Conservation (phyloP, 1,284 basidiomycete species). For the Cutaneotrichosporon daszewskae region DNA sequence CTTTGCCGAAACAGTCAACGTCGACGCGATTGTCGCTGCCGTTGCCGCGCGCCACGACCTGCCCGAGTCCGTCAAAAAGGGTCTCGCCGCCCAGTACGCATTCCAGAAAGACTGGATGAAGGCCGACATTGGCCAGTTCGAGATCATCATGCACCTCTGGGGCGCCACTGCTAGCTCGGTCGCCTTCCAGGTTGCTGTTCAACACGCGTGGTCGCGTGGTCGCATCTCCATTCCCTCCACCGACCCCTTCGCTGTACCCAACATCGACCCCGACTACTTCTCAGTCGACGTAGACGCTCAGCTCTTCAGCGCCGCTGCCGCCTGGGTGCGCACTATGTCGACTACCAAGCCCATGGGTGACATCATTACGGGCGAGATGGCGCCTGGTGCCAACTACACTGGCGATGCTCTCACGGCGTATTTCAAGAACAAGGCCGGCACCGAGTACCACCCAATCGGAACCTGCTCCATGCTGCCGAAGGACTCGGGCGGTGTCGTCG, state of each 20-base stretch:
- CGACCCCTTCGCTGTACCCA: constrained; percentile 55
- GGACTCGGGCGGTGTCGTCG: constrained; percentile 60
- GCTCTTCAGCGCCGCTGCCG: constrained; percentile 31
- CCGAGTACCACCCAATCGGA: constrained; percentile 57
- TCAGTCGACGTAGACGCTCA: constrained; percentile 39
- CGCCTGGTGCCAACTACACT: constrained; percentile 15
- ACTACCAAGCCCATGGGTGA: constrained; percentile 28
- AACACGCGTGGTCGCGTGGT: constrained; percentile 48
- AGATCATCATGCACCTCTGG: constrained; percentile 44
- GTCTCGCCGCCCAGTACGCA: constrained; percentile 34
- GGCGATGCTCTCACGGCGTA: constrained; percentile 36
- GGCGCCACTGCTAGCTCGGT: constrained; percentile 20
- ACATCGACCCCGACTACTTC: constrained; percentile 62
- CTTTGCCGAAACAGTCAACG: constrained; percentile 51
- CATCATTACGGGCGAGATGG: constrained; percentile 28
- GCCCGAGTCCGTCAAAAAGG: constrained; percentile 36
- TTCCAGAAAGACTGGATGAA: constrained; percentile 36
- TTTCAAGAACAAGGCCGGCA: constrained; percentile 35
- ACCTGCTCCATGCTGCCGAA: constrained; percentile 63
- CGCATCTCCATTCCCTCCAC: constrained; percentile 53
- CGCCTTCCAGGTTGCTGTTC: constrained; percentile 37
- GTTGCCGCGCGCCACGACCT: constrained; percentile 49
- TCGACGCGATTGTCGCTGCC: constrained; percentile 61
- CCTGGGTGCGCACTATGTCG: constrained; percentile 36
- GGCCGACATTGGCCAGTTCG: constrained; percentile 38